Evolutionary conservation across 768 basidiomycete species (phyloP).

Genomic region (Tricholoma terreum): DNA sequence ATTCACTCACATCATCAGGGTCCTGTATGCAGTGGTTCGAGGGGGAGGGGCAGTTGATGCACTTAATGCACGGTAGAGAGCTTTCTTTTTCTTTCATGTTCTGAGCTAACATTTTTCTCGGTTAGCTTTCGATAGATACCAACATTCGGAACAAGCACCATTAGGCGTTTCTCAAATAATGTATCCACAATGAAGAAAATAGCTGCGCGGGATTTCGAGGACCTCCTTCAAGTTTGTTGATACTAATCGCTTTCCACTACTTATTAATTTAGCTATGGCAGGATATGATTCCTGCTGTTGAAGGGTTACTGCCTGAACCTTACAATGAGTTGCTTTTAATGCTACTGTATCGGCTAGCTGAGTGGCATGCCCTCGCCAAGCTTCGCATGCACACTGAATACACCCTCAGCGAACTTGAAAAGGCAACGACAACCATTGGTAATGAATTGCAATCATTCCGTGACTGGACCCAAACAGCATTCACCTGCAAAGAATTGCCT

Average conservation of each 20-base stretch:
- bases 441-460: slow-evolving; percentile 18
- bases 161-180: slow-evolving; percentile 19
- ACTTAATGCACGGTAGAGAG: slow-evolving; percentile 4
- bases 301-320: slow-evolving; percentile 25
- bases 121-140: slow-evolving; percentile 30
- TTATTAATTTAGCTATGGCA: neutral
- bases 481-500: slow-evolving; percentile 13
- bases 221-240: slow-evolving; percentile 23
- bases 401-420: slow-evolving; percentile 16
- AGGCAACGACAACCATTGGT: slow-evolving; percentile 20
- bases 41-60: neutral
- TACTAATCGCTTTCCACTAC: neutral
- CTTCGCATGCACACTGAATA: slow-evolving; percentile 26
- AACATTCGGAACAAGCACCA: slow-evolving; percentile 27
- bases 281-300: slow-evolving; percentile 33
- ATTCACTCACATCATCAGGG: slow-evolving; percentile 29
- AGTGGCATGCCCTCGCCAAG: slow-evolving; percentile 30
- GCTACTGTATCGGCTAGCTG: slow-evolving; percentile 19
- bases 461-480: slow-evolving; percentile 15
- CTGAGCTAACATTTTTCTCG: too few relatives aligned
- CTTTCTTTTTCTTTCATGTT: too few relatives aligned
- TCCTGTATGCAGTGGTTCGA: slow-evolving; percentile 15
- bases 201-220: slow-evolving; percentile 25
- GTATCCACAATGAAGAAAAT: slow-evolving; percentile 18
- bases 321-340: slow-evolving; percentile 19